These are phyloP conservation scores for Candida ovalis DNA, from an alignment of 805 yeast genomes.

Conservation along the genomic window DNA sequence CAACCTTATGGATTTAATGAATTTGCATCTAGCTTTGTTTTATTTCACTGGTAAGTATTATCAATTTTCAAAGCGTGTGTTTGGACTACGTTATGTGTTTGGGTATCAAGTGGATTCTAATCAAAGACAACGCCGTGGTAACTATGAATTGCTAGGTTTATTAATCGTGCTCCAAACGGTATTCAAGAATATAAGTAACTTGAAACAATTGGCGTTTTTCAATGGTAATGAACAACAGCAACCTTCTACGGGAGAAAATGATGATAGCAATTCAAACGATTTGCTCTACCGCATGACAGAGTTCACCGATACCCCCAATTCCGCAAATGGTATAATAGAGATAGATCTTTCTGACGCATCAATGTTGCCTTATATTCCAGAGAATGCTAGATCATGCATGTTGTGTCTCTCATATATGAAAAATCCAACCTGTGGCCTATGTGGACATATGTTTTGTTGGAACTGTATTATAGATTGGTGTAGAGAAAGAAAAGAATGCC, in stretches of 20 bases:
- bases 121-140: slow-evolving; percentile 41
- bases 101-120: slow-evolving; percentile 55
- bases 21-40: slow-evolving; percentile 75
- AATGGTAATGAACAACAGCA: background rate
- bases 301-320: slow-evolving; percentile 4
- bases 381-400: slow-evolving; percentile 71
- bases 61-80: slow-evolving; percentile 67
- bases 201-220: slow-evolving; percentile 16
- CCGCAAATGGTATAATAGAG: slow-evolving; percentile 13
- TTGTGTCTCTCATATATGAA: slow-evolving; percentile 77
- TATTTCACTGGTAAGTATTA: slow-evolving; percentile 83
- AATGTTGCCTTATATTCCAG: slow-evolving; percentile 65
- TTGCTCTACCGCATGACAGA: slow-evolving; percentile 17
- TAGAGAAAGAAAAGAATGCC: slow-evolving; percentile 83
- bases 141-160: slow-evolving; percentile 74
- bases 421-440: slow-evolving; percentile 79
- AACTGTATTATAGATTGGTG: slow-evolving; percentile 86
- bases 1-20: slow-evolving; percentile 49
- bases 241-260: background rate
- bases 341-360: slow-evolving; percentile 56
- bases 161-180: slow-evolving; percentile 51
- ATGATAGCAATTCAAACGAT: slow-evolving; percentile 9
- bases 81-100: slow-evolving; percentile 76
- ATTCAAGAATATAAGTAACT: slow-evolving; percentile 39
- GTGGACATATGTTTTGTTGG: slow-evolving; percentile 97